phyloP scores from a whole-genome alignment of 164 flowering plant species.

The Berberis thunbergii region DNA sequence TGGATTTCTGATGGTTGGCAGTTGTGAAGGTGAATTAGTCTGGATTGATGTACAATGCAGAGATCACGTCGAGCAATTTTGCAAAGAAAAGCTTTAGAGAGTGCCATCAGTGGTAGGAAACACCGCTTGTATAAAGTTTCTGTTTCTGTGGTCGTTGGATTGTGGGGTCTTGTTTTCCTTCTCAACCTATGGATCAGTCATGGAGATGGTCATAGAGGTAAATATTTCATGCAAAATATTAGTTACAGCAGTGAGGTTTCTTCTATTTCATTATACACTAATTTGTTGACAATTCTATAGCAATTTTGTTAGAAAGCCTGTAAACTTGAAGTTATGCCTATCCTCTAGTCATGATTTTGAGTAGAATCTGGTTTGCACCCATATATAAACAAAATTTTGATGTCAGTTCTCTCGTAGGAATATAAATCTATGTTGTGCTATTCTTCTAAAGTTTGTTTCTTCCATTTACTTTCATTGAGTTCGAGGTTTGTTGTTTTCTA shows the following conservation, averaged over 20 bases:
- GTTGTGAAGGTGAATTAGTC: not conserved
- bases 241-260: not conserved
- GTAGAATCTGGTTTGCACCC: no score
- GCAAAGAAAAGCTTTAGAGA: constrained; percentile 56
- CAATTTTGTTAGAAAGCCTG: no score
- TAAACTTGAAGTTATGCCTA: no score
- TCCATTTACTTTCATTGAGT: no score
- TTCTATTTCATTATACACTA: not conserved
- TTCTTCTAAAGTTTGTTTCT: no score
- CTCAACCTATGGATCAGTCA: constrained; percentile 59
- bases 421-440: no score
- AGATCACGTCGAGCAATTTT: constrained; percentile 87
- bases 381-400: no score
- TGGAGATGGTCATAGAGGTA: constrained; percentile 52
- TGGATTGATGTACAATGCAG: constrained; percentile 88
- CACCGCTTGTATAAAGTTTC: constrained; percentile 46
- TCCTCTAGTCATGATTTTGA: no score
- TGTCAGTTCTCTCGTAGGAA: no score
- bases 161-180: constrained; percentile 77
- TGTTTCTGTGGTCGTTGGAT: constrained; percentile 45
- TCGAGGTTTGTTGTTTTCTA: no score
- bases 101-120: constrained; percentile 30
- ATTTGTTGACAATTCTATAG: no score
- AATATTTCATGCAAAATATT: not conserved
- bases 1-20: not conserved